Percentiles rank a stretch among this genome's conserved stretches.
Evolutionary conservation across 805 yeast species (phyloP).

Genomic region (Phaffomyces opuntiae): DNA sequence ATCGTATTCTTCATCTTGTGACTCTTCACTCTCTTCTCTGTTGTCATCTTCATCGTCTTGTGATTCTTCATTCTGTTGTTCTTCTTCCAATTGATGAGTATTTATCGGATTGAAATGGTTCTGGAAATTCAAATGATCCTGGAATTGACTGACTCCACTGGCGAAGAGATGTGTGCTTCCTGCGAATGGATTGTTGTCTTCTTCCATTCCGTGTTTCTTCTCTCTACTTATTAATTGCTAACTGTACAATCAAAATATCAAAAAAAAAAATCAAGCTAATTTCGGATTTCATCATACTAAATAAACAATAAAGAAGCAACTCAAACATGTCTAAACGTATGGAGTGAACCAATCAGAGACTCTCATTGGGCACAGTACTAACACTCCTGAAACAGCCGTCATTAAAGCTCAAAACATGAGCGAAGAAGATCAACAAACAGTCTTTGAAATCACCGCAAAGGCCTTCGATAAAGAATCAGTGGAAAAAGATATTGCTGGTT

Average conservation of each 20-base stretch:
- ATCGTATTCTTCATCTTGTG: neutral
- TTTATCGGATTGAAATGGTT: neutral
- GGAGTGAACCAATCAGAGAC: neutral
- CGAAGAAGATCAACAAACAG: constrained; percentile 44
- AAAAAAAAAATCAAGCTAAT: neutral
- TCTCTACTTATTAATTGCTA: too few species aligned
- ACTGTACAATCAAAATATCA: too few species aligned
- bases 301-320: neutral
- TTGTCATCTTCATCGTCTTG: neutral
- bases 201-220: constrained; percentile 8
- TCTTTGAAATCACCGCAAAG: constrained; percentile 39
- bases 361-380: neutral
- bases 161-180: constrained; percentile 23
- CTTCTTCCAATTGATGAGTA: neutral
- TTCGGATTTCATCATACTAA: neutral
- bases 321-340: constrained; percentile 1
- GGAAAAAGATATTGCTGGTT: constrained; percentile 60
- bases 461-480: constrained; percentile 37
- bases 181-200: constrained; percentile 29
- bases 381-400: constrained; percentile 9
- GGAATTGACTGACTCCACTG: constrained; percentile 10
- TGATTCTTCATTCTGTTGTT: neutral
- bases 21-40: neutral
- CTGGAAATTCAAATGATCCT: constrained; percentile 2
- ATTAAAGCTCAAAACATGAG: constrained; percentile 23